Evolutionary conservation across 2,329 filamentous ascomycete species (phyloP).

Genomic region (Neonectria hederae): DNA sequence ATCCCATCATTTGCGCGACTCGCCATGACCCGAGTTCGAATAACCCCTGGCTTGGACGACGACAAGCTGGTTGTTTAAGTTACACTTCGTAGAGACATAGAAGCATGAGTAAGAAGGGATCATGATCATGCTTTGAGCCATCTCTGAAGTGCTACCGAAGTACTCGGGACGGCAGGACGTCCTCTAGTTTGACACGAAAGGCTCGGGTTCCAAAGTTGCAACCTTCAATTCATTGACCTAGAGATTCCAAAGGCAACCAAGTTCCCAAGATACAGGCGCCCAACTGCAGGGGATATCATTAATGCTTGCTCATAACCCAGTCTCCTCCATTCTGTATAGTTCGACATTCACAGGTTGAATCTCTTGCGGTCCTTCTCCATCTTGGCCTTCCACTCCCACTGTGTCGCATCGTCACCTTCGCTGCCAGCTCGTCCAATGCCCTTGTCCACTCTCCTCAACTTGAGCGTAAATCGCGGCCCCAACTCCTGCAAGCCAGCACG

Average conservation of each 20-base stretch:
- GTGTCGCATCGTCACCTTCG: conserved; percentile 77
- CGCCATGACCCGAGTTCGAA: not conserved
- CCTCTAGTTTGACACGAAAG: not conserved
- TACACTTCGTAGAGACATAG: not conserved
- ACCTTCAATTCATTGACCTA: not conserved
- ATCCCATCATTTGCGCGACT: not conserved
- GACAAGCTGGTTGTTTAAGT: not conserved
- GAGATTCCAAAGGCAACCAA: not conserved
- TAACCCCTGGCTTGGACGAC: not conserved
- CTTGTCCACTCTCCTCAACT: conserved; percentile 89
- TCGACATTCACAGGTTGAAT: conserved; percentile 79
- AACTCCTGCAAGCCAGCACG: conserved; percentile 89
- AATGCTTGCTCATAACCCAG: conserved; percentile 11
- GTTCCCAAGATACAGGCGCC: not conserved
- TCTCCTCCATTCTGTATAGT: not conserved
- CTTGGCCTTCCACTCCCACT: conserved; percentile 96
- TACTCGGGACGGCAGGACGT: not conserved
- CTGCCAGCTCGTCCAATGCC: conserved; percentile 78
- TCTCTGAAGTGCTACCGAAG: not conserved
- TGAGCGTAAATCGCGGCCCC: conserved; percentile 79
- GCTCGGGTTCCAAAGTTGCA: not conserved
- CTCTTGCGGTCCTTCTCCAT: conserved; percentile 95
- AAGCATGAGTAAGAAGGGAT: not conserved
- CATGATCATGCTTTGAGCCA: not conserved
- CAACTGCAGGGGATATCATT: conserved; percentile 15